Evolutionary conservation across 2,329 filamentous ascomycete genomes (phyloP).

Genomic region (Fusarium duplospermum): DNA sequence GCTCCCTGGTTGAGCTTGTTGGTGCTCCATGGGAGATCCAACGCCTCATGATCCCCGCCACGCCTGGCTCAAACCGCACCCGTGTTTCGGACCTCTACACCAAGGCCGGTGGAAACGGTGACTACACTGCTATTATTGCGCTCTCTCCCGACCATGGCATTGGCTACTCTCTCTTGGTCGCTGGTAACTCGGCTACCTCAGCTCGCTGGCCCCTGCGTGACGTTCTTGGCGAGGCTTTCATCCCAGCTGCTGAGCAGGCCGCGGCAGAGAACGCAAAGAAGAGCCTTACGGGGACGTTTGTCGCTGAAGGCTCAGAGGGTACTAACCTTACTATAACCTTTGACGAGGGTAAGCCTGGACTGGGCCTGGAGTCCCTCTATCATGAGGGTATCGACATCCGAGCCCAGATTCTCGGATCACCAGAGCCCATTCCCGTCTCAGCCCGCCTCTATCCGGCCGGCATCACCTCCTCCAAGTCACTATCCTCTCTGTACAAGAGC

Average conservation of each 20-base stretch:
- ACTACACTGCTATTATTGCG: conserved; percentile 19
- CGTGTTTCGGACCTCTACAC: conserved; percentile 34
- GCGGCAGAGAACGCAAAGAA: conserved; percentile 30
- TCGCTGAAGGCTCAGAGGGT: not conserved
- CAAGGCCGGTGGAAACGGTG: conserved; percentile 24
- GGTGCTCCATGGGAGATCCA: conserved; percentile 40
- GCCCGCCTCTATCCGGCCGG: conserved; percentile 24
- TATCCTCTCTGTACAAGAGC: conserved; percentile 14
- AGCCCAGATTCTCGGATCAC: not conserved
- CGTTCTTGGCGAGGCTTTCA: conserved; percentile 25
- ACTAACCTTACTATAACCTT: conserved; percentile 36
- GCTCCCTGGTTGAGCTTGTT: conserved; percentile 25
- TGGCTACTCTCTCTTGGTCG: conserved; percentile 43
- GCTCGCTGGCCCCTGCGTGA: conserved; percentile 32
- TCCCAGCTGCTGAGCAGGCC: conserved; percentile 36
- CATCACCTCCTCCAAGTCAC: conserved; percentile 17
- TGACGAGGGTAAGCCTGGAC: conserved; percentile 22
- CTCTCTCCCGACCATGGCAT: conserved; percentile 34
- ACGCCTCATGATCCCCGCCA: conserved; percentile 30
- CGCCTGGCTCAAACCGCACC: conserved; percentile 36
- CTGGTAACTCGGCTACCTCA: conserved; percentile 31
- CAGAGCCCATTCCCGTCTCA: not conserved
- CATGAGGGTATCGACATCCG: not conserved
- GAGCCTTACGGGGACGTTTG: conserved; percentile 33
- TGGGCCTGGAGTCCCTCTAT: conserved; percentile 14